Evolutionary conservation across 2,329 filamentous ascomycete species (phyloP).

Genomic region (Fusarium secorum): DNA sequence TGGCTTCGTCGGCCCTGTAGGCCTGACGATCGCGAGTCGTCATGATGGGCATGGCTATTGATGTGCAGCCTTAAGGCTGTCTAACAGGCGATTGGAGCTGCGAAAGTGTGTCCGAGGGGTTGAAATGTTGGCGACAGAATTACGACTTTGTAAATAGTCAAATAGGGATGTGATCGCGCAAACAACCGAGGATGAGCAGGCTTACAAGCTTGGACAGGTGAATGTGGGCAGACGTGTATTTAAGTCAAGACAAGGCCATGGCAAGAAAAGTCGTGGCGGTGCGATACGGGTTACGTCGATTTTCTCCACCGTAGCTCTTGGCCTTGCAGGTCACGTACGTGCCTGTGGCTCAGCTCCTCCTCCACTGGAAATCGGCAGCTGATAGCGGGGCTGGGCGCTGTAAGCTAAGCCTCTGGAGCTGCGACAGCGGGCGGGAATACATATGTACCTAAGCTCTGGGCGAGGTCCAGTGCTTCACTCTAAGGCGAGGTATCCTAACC

Average conservation of each 20-base stretch:
- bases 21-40: slow-evolving; percentile 48
- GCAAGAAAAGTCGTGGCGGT: slow-evolving; percentile 36
- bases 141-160: background rate
- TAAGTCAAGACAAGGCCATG: slow-evolving; percentile 19
- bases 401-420: slow-evolving; percentile 28
- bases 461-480: background rate
- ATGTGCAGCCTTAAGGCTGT: slow-evolving; percentile 43
- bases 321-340: slow-evolving; percentile 21
- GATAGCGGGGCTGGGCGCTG: slow-evolving; percentile 20
- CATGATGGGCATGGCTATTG: slow-evolving; percentile 46
- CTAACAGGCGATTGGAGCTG: slow-evolving; percentile 17
- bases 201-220: slow-evolving; percentile 36
- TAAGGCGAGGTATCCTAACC: slow-evolving; percentile 6
- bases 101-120: background rate
- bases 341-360: slow-evolving; percentile 37
- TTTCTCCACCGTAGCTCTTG: slow-evolving; percentile 34
- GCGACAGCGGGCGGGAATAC: background rate
- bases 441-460: background rate
- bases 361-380: slow-evolving; percentile 5
- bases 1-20: slow-evolving; percentile 52
- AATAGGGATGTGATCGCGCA: slow-evolving; percentile 8
- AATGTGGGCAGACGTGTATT: slow-evolving; percentile 34
- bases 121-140: background rate
- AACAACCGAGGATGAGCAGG: slow-evolving; percentile 15
- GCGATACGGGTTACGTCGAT: slow-evolving; percentile 40